A percentile compares a stretch with the other conserved stretches of the same genome.
Evolutionary conservation across 495 filamentous ascomycete genomes (phyloP).

Genomic region (Neurospora discreta): DNA sequence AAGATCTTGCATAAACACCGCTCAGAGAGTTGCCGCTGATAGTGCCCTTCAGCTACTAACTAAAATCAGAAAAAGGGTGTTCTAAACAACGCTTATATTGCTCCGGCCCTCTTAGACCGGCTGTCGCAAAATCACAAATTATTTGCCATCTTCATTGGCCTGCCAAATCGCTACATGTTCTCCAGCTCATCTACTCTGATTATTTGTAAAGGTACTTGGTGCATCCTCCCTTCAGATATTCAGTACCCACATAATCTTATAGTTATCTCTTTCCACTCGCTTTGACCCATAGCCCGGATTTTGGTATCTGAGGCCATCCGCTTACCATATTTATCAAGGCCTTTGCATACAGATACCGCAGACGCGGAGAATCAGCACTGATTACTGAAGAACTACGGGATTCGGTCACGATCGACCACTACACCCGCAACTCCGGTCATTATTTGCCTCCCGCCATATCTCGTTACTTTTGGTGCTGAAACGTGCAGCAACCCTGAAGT

Average conservation of each 20-base stretch:
- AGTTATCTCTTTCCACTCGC: constrained; percentile 6
- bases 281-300: neutral
- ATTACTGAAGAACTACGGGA: neutral
- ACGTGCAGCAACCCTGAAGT: constrained; percentile 4
- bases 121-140: constrained; percentile 15
- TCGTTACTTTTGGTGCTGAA: constrained; percentile 10
- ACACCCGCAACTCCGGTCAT: constrained; percentile 18
- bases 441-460: constrained; percentile 13
- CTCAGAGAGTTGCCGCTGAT: constrained; percentile 11
- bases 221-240: constrained; percentile 1
- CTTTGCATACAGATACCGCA: neutral
- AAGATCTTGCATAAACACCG: constrained; percentile 12
- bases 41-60: constrained; percentile 10
- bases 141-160: constrained; percentile 19
- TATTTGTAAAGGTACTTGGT: constrained; percentile 1
- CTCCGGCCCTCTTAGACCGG: constrained; percentile 16
- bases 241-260: constrained; percentile 7
- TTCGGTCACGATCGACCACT: neutral
- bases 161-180: constrained; percentile 16
- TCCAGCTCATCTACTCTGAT: constrained; percentile 9
- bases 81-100: constrained; percentile 20
- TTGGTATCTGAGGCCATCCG: neutral
- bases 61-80: constrained; percentile 14
- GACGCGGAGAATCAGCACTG: neutral
- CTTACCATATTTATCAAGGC: neutral